Percentiles rank a stretch among this genome's conserved stretches.
Conservation (phyloP, 225 moss, liverwort and hornwort species). For the Sphagnum contortum region DNA sequence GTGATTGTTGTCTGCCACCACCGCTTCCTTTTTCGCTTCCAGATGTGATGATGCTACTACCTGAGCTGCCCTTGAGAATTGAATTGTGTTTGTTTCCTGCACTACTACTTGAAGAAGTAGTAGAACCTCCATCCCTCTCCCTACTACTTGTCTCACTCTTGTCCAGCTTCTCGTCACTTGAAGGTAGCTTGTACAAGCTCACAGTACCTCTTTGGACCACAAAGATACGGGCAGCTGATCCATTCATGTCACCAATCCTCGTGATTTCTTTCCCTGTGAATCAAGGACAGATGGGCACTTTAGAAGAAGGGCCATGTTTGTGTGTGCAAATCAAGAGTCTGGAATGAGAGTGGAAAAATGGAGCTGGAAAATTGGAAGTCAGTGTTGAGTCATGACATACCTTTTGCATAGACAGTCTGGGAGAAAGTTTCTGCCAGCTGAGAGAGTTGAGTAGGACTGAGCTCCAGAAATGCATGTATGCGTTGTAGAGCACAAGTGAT, state of each 20-base stretch:
- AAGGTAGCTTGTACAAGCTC: slow-evolving; percentile 24
- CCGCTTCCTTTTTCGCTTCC: background rate
- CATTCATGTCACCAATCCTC: slow-evolving; percentile 49
- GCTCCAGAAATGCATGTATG: slow-evolving; percentile 77
- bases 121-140: background rate
- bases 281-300: too few species aligned
- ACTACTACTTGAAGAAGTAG: slow-evolving; percentile 2
- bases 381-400: slow-evolving; percentile 11
- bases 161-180: background rate
- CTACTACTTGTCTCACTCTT: background rate
- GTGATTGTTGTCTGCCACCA: too few species aligned
- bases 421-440: slow-evolving; percentile 58
- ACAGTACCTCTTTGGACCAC: slow-evolving; percentile 71
- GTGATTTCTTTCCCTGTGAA: slow-evolving; percentile 65
- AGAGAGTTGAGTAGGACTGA: slow-evolving; percentile 65
- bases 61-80: background rate
- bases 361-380: too few species aligned
- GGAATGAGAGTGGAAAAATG: too few species aligned
- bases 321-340: background rate
- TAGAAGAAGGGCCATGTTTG: background rate
- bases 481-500: slow-evolving; percentile 73
- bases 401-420: slow-evolving; percentile 50
- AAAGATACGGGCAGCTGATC: slow-evolving; percentile 56
- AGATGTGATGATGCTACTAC: background rate
- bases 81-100: background rate